Base-by-base conservation (phyloP, 2,329 filamentous ascomycete genomes). In the Ambrosiella cleistominuta region DNA sequence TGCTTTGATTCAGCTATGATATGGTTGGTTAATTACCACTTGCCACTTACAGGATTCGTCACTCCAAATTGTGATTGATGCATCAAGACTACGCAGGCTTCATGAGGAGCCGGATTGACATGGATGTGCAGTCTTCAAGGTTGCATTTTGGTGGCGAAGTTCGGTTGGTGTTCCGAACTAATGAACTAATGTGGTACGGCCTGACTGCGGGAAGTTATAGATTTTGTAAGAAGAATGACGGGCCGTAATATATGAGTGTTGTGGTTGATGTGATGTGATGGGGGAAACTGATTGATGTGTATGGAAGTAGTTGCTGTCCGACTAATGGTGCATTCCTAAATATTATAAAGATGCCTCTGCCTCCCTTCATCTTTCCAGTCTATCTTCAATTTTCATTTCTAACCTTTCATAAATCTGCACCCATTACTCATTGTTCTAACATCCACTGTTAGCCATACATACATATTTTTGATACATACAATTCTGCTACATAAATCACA, bases 91-190 rank as follows among this genome's bases (percentile, higher is more conserved):
- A 36, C 36, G 27, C 9, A 58, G 38, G 42, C 57, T 42, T 58
- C 52, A 58, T 50, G 15, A 37, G 38, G 44, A 19, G 27, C 19
- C 38, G 8, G 27, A 6, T 36, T 35, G 17, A 19, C 13, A 9
- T 51, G 47, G 47, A 19, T 27, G 17, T 11, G 47, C 7, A 3
- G 12, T 8, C 8, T 51, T 11, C 27, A 51, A 19, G 27, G 47
- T 51, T 11, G 27, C 19, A 51, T 53, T 59, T 35, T 13, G 35
- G 54, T 39, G 58, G 58, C 49, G 19, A 56, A 44, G 40, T 51
- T 57, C 58, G 58, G 58, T 45, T 56, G 39, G 37, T 51, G 42
- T 60, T 52, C 58, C 54, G 58, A 49, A 13, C 19, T 51, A 11
- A n/a, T 51, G 58, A 49, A 35, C 8, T 51, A 5, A n/a, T 51